These are phyloP conservation scores for Pichia sp. DNA, from an alignment of 1,139 yeast species.

Conservation along the genomic window DNA sequence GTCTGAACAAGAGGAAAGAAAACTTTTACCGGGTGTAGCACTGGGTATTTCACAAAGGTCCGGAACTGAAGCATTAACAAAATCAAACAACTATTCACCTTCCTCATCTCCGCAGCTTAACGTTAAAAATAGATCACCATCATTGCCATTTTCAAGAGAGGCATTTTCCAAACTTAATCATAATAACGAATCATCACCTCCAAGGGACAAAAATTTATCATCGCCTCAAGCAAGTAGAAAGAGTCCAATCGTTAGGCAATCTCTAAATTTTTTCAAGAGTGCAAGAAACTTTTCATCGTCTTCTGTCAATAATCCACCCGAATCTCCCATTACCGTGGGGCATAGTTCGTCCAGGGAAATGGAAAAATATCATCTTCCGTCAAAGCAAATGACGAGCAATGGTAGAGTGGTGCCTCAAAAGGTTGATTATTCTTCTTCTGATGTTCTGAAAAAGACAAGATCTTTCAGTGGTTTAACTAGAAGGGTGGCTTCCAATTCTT, in stretches of 20 bases:
- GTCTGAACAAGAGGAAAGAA: neutral
- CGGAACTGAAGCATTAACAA: neutral
- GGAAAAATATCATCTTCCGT: constrained; percentile 27
- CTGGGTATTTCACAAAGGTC: constrained; percentile 6
- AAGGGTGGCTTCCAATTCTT: constrained; percentile 26
- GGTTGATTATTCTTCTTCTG: constrained; percentile 27
- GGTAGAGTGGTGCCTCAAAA: constrained; percentile 40
- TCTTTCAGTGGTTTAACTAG: constrained; percentile 29
- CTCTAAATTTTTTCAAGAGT: constrained; percentile 23
- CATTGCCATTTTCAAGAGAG: constrained; percentile 7
- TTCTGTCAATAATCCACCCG: constrained; percentile 10
- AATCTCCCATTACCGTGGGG: constrained; percentile 9
- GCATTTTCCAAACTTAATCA: neutral
- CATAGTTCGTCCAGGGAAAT: constrained; percentile 18
- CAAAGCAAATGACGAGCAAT: constrained; percentile 28
- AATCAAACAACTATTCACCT: neutral
- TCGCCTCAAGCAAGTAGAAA: constrained; percentile 14
- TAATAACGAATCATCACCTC: neutral
- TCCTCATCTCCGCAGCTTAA: neutral
- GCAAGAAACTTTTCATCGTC: constrained; percentile 22
- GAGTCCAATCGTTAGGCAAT: constrained; percentile 26
- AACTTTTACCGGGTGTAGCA: constrained; percentile 6
- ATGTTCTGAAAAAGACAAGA: constrained; percentile 26
- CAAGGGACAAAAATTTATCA: neutral
- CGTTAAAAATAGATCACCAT: constrained; percentile 13